These are phyloP conservation scores for Malus orientalis DNA, from an alignment of 306 rosid genomes.

Conservation along the genomic window DNA sequence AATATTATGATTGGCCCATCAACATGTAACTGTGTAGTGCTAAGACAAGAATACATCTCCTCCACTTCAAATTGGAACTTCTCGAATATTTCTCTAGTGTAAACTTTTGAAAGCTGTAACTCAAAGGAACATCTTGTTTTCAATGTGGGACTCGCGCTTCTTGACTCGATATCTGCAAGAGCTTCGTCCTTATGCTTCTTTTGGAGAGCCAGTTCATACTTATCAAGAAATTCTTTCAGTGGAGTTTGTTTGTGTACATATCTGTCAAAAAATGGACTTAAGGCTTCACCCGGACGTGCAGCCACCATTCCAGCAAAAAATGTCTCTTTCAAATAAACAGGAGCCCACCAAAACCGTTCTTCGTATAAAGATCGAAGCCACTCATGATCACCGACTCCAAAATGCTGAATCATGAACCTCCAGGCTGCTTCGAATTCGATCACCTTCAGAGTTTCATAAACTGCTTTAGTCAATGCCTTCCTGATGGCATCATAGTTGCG, in stretches of 20 bases:
- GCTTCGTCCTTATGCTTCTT: conserved; percentile 86
- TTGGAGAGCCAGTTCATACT: conserved; percentile 78
- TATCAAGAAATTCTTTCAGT: conserved; percentile 89
- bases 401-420: conserved; percentile 71
- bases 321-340: conserved; percentile 68
- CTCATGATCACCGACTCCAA: conserved; percentile 70
- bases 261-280: conserved; percentile 65
- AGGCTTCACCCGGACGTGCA: conserved; percentile 52
- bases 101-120: conserved; percentile 71
- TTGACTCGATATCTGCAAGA: conserved; percentile 69
- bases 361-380: conserved; percentile 83
- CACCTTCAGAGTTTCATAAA: conserved; percentile 79
- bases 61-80: conserved; percentile 86
- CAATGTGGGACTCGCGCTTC: conserved; percentile 63
- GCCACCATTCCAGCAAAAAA: conserved; percentile 69
- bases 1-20: conserved; percentile 73
- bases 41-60: conserved; percentile 88
- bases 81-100: conserved; percentile 61
- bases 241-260: conserved; percentile 92
- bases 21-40: conserved; percentile 74
- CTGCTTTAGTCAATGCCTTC: conserved; percentile 60
- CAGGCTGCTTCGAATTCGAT: conserved; percentile 88
- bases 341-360: conserved; percentile 81
- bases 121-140: conserved; percentile 90
- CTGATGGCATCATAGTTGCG: conserved; percentile 71